A percentile compares a stretch with the other conserved stretches of the same genome.
Evolutionary conservation across 106 monocot species (phyloP).

Genomic region (Acorus calamus): DNA sequence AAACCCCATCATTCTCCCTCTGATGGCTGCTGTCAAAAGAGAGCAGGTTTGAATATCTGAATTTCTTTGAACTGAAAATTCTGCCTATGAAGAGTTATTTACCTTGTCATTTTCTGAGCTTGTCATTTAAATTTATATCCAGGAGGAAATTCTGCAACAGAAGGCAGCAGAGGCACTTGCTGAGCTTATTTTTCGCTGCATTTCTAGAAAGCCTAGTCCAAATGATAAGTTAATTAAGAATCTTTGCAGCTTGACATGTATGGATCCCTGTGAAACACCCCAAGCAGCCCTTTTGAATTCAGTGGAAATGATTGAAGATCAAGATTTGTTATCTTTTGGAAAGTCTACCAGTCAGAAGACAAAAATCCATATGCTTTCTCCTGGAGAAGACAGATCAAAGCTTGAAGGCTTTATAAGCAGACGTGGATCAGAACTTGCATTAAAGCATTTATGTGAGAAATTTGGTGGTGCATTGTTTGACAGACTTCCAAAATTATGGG

Average conservation of each 20-base stretch:
- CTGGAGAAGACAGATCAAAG: slow-evolving; percentile 65
- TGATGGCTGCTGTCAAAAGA: slow-evolving; percentile 93
- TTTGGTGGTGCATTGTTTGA: slow-evolving; percentile 79
- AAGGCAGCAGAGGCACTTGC: slow-evolving; percentile 88
- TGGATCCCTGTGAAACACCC: slow-evolving; percentile 76
- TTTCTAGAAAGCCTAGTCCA: slow-evolving; percentile 83
- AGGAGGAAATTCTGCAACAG: slow-evolving; percentile 92
- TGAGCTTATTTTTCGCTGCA: slow-evolving; percentile 70
- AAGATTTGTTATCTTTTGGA: slow-evolving; percentile 50
- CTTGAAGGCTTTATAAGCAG: slow-evolving; percentile 87
- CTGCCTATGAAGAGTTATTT: background rate
- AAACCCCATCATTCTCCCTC: slow-evolving; percentile 92
- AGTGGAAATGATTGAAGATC: slow-evolving; percentile 69
- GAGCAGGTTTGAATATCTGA: slow-evolving; percentile 50
- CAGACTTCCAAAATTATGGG: slow-evolving; percentile 93
- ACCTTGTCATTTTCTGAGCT: background rate
- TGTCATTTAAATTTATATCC: background rate
- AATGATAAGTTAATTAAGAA: slow-evolving; percentile 94
- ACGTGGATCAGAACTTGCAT: slow-evolving; percentile 76
- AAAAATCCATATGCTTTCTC: slow-evolving; percentile 32
- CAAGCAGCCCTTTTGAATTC: slow-evolving; percentile 61
- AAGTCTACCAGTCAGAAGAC: slow-evolving; percentile 32
- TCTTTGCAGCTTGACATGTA: slow-evolving; percentile 66
- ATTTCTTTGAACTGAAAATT: background rate
- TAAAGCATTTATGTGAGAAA: slow-evolving; percentile 67